These are phyloP conservation scores for Penicillium sp. DNA, from an alignment of 2,329 filamentous ascomycete species.

Conservation along the genomic window DNA sequence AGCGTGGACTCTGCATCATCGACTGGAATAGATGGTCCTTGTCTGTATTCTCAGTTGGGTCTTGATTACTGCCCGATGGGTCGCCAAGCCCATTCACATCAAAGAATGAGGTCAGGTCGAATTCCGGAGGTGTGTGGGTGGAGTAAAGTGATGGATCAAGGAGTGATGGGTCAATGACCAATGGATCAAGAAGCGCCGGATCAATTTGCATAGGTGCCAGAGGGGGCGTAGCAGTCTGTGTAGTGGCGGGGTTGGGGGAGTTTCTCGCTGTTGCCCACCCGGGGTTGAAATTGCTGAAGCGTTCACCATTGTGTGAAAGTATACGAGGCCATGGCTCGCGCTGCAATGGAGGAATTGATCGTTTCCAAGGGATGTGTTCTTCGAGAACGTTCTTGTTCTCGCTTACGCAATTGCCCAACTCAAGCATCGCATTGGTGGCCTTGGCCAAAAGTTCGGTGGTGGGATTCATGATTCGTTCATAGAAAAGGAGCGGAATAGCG, in stretches of 20 bases:
- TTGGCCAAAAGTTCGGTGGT: constrained; percentile 14
- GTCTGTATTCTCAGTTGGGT: neutral
- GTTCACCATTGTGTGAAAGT: neutral
- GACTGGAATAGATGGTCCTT: neutral
- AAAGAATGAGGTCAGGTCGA: neutral
- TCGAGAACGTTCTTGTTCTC: neutral
- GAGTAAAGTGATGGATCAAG: neutral
- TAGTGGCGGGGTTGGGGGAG: neutral
- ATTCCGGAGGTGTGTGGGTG: neutral
- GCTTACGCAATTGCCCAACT: constrained; percentile 10
- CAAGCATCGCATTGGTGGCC: constrained; percentile 12
- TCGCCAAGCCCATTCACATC: no score
- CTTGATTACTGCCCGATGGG: no score
- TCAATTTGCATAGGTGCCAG: neutral
- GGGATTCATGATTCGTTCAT: constrained; percentile 35
- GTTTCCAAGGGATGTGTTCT: constrained; percentile 2
- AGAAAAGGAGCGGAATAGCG: constrained; percentile 32
- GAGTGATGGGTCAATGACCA: constrained; percentile 2
- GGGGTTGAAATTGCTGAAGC: constrained; percentile 5
- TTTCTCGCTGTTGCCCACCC: neutral
- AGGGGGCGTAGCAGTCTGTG: neutral
- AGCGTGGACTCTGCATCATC: constrained; percentile 3
- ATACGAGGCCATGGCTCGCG: constrained; percentile 3
- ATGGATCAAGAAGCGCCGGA: neutral
- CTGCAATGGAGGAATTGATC: neutral